Conservation (phyloP, 371 early-diverging fungal genomes). For the Catenaria anguillulae region DNA sequence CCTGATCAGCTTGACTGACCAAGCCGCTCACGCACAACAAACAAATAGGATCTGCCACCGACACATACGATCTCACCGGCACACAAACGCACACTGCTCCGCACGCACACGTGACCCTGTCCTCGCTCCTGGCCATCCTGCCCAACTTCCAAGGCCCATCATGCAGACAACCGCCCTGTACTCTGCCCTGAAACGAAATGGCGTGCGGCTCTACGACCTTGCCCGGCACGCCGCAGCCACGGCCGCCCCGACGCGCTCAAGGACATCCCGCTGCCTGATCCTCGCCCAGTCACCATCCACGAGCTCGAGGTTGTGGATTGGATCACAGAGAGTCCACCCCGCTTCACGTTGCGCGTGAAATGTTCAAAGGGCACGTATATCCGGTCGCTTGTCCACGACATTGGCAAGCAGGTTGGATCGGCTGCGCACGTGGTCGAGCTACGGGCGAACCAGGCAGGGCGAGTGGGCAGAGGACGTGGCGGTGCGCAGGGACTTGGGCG, state of each 20-base stretch:
- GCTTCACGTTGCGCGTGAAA: not conserved
- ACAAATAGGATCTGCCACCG: too few species aligned
- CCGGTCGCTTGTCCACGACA: conserved; percentile 9
- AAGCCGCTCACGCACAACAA: too few species aligned
- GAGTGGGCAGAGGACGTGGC: not conserved
- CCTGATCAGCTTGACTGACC: too few species aligned
- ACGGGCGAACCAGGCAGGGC: conserved; percentile 4
- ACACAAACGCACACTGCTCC: not conserved
- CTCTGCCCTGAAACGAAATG: conserved; percentile 1
- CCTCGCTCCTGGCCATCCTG: not conserved
- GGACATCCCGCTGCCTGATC: too few species aligned
- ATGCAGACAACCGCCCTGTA: conserved; percentile 8
- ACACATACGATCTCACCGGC: not conserved
- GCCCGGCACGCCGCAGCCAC: not conserved
- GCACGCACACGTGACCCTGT: conserved; percentile 1
- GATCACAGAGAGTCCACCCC: not conserved
- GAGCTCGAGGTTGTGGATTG: conserved; percentile 2
- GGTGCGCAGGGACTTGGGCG: not conserved
- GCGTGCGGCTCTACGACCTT: not conserved
- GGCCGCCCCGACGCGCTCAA: too few species aligned
- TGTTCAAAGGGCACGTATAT: conserved; percentile 8
- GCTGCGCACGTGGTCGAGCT: not conserved
- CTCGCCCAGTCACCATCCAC: not conserved
- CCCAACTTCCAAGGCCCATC: conserved; percentile 6
- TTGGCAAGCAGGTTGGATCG: not conserved